phyloP scores from a whole-genome alignment of 345 rosid species.

The Gynandropsis gynandra region DNA sequence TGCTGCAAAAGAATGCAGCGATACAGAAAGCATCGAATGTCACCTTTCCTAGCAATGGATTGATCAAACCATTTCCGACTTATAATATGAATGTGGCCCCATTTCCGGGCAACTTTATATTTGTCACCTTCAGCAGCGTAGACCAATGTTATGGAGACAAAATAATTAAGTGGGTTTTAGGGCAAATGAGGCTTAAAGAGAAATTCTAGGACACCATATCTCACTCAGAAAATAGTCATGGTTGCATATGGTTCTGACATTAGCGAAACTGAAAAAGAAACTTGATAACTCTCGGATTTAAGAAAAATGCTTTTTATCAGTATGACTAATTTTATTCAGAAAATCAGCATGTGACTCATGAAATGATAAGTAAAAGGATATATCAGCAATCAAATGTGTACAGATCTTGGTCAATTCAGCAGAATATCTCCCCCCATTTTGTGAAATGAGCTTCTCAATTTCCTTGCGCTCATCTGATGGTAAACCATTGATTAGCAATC shows the following conservation, averaged over 20 bases:
- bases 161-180: slow-evolving; percentile 5
- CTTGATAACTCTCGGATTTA: background rate
- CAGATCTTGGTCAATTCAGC: slow-evolving; percentile 72
- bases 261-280: slow-evolving; percentile 3
- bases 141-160: slow-evolving; percentile 42
- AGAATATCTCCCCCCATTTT: slow-evolving; percentile 84
- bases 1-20: slow-evolving; percentile 14
- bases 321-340: slow-evolving; percentile 14
- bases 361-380: slow-evolving; percentile 53
- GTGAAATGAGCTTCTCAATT: slow-evolving; percentile 48
- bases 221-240: slow-evolving; percentile 11
- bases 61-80: slow-evolving; percentile 83
- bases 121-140: slow-evolving; percentile 93
- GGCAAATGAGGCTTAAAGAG: background rate
- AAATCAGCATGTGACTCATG: slow-evolving; percentile 16
- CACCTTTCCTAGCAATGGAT: slow-evolving; percentile 76
- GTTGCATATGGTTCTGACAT: slow-evolving; percentile 1
- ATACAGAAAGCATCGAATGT: slow-evolving; percentile 20
- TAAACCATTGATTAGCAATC: slow-evolving; percentile 27
- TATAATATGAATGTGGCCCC: slow-evolving; percentile 85
- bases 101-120: slow-evolving; percentile 73
- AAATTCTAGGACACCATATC: slow-evolving; percentile 1
- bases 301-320: background rate
- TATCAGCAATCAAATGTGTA: slow-evolving; percentile 89
- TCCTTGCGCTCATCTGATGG: slow-evolving; percentile 69